Percentiles rank a stretch among this genome's conserved stretches.
Evolutionary conservation across 192 early-diverging fungal genomes (phyloP).

Genomic region (Rhizophagus sp.): DNA sequence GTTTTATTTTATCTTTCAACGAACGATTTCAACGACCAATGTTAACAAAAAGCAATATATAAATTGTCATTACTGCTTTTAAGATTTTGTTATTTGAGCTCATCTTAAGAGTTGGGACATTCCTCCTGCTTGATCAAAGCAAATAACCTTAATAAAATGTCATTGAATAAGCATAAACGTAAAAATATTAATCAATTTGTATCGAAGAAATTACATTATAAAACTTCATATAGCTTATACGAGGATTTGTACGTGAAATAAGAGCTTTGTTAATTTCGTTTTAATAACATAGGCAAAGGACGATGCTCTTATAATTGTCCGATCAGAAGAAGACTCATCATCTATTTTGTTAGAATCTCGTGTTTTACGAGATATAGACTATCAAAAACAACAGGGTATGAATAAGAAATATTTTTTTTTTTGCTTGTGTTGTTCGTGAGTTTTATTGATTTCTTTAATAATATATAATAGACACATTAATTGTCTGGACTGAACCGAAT

Average conservation of each 20-base stretch:
- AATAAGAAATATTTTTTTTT: not conserved
- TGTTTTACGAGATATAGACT: constrained; percentile 71
- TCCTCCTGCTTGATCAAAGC: too few species aligned
- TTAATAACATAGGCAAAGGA: constrained; percentile 42
- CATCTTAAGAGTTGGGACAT: too few species aligned
- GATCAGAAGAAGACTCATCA: constrained; percentile 60
- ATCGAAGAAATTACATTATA: not conserved
- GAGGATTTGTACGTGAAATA: constrained; percentile 14
- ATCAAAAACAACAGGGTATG: constrained; percentile 86
- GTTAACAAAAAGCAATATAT: not conserved
- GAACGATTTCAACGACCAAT: not conserved
- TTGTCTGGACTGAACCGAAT: constrained; percentile 87
- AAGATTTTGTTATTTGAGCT: too few species aligned
- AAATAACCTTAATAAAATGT: too few species aligned
- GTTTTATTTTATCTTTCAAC: not conserved
- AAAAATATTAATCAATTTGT: not conserved
- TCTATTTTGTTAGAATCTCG: constrained; percentile 70
- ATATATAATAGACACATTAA: constrained; percentile 74
- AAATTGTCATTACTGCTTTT: not conserved
- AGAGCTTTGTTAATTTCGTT: not conserved
- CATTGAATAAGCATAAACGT: too few species aligned
- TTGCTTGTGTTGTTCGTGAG: not conserved
- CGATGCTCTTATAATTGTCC: constrained; percentile 63
- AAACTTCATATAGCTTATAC: not conserved
- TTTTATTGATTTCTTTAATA: constrained; percentile 1